Base-by-base conservation (phyloP, 106 monocot species). In the Dendrobium huoshanense region DNA sequence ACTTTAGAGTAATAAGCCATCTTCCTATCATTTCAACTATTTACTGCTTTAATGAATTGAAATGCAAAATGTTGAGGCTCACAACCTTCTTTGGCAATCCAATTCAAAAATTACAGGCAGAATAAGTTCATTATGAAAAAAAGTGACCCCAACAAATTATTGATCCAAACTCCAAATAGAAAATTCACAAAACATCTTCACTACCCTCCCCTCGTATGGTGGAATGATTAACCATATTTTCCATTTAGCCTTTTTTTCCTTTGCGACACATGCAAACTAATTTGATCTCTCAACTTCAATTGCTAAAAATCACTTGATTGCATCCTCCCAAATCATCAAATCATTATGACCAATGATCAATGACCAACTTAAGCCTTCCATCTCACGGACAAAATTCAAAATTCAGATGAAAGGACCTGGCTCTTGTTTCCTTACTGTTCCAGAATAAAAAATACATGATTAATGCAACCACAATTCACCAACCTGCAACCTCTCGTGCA, bases 401-500 rank as follows among this genome's bases (percentile, higher is more conserved):
- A 5, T 41, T 42, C 16, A 42, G 3, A 73, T 18, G 73, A 37
- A 37, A 27, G 9, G 70, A 70, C 8, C 13, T 37, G 37, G 15
- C 70, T 70, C 27, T 31, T 70, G 51, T 37, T 70, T 37, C 2
- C 4, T 70, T 70, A 5, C 33, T 9, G 33, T 2, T 37, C 37
- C 33, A 74, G 9, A 43, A 74, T 10, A 43, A 44, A 74, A 73
- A 19, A 74, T 0, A 74, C 1, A 74, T 5, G 44, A 11, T 19
- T 20, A 43, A 15, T 44, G 20, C 17, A 7, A 20, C 11, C 43
- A 44, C 20, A 41, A 74, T 74, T 15, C 43, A 43, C 77, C 77
- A 67, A 90, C 96, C 96, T 92, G 79, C 96, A 96, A 18, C 96
- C 96, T 4, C 96, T 88, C 0, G 96, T 96, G 70, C 96, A 96